Base-by-base conservation (phyloP, 2,329 filamentous ascomycete genomes). In the Tolypocladium amazonense region DNA sequence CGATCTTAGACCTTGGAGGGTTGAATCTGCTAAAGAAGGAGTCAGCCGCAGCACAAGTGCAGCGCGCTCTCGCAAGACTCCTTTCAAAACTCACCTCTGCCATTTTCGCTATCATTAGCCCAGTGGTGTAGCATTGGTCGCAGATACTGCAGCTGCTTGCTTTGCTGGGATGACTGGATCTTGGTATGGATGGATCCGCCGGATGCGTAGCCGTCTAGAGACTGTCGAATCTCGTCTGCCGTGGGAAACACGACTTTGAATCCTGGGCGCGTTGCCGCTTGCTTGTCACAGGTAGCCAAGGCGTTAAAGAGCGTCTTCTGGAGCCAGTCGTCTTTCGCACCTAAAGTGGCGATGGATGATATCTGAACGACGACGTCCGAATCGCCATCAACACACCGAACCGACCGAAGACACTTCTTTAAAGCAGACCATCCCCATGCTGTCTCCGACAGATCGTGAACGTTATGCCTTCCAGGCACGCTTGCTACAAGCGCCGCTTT, bases 161-260 rank as follows among this genome's bases (percentile, higher is more conserved):
- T 76, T 67, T 95, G 90, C 20, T 87, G 79, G 2, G 79, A 65
- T 1, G 86, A 89, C 64, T 89, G 82, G 2, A 86, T 83, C 69
- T 91, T 94, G 67, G 86, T 90, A 68, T 96, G 91, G 59, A 96
- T 94, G 0, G 90, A 93, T 1, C 74, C 81, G 0, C 92, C 92
- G 0, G 90, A 90, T 2, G 67, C 72, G 68, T 96, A 96, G 7
- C 92, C 92, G 67, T 92, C 88, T 0, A 96, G 71, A 0, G 88
- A 92, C 47, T 77, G 77, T 20, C 90, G 83, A 60, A 96, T 88
- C 69, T 96, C 90, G 58, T 89, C 81, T 0, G 88, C 78, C 0
- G 90, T 93, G 0, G 92, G 92, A 65, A 93, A 96, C 5, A 96
- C 81, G 43, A 96, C 79, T 56, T 85, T 88, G 73, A 88, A 87